A percentile compares a stretch with the other conserved stretches of the same genome.
These are phyloP conservation scores for Pyrus bretschneideri DNA, from an alignment of 306 rosid genomes.

Conservation along the genomic window DNA sequence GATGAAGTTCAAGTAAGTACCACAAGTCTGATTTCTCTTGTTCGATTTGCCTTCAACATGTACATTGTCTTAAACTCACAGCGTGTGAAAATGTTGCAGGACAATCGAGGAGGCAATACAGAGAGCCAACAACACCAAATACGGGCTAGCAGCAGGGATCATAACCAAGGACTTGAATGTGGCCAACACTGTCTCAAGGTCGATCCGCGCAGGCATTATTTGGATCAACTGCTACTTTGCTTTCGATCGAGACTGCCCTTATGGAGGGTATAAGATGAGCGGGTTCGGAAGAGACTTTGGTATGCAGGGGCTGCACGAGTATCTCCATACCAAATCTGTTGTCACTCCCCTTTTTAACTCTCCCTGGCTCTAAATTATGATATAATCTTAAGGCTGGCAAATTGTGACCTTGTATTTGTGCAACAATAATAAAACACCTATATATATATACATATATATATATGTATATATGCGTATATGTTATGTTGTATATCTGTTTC, in stretches of 20 bases:
- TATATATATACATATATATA: no score
- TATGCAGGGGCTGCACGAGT: conserved; percentile 47
- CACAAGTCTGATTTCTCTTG: not conserved
- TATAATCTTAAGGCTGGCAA: no score
- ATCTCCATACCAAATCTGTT: conserved; percentile 67
- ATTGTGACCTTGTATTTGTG: no score
- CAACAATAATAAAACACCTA: no score
- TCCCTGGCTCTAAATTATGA: conserved; percentile 27
- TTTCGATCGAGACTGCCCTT: conserved; percentile 55
- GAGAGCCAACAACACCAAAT: conserved; percentile 62
- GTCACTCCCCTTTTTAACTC: conserved; percentile 71
- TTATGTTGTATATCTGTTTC: no score
- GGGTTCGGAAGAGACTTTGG: conserved; percentile 88
- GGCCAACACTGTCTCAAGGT: conserved; percentile 81
- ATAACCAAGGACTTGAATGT: conserved; percentile 58
- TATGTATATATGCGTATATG: no score
- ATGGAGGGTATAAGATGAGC: conserved; percentile 76
- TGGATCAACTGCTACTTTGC: conserved; percentile 84
- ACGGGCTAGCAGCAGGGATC: conserved; percentile 82
- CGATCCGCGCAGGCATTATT: conserved; percentile 63
- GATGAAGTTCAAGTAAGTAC: conserved; percentile 71
- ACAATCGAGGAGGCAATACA: conserved; percentile 68
- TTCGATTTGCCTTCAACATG: not conserved
- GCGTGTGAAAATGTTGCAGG: conserved; percentile 19
- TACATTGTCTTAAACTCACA: not conserved